phyloP scores from a whole-genome alignment of 2,329 filamentous ascomycete genomes.

The Hortaea sp. region DNA sequence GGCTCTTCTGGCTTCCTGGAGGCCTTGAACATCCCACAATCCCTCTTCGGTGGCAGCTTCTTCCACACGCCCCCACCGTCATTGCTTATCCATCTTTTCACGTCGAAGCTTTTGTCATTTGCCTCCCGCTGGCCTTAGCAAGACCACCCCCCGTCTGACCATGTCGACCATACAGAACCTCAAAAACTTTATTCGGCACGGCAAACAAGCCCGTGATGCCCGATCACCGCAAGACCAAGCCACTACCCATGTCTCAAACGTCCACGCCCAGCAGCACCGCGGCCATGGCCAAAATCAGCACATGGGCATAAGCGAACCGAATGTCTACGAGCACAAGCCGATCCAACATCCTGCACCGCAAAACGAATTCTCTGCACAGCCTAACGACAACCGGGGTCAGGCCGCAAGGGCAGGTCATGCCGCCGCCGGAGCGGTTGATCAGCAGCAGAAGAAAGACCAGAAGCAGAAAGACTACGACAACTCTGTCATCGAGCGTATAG shows the following conservation, averaged over 20 bases:
- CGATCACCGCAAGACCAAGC: slow-evolving; percentile 50
- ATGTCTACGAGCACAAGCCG: slow-evolving; percentile 49
- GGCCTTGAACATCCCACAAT: too few relatives aligned
- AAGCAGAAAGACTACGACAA: slow-evolving; percentile 44
- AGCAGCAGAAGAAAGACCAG: slow-evolving; percentile 45
- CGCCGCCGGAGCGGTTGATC: slow-evolving; percentile 53
- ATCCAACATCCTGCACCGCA: slow-evolving; percentile 39
- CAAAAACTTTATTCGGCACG: slow-evolving; percentile 97
- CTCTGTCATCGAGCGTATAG: slow-evolving; percentile 68
- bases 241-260: slow-evolving; percentile 52
- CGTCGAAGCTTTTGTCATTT: neutral
- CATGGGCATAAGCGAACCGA: slow-evolving; percentile 48
- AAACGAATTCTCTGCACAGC: slow-evolving; percentile 50
- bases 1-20: too few relatives aligned
- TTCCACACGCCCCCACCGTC: neutral
- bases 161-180: slow-evolving; percentile 82
- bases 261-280: slow-evolving; percentile 54
- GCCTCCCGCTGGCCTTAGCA: neutral
- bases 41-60: too few relatives aligned
- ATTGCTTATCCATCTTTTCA: neutral
- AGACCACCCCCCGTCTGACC: slow-evolving; percentile 14
- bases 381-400: slow-evolving; percentile 52
- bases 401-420: slow-evolving; percentile 58
- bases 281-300: slow-evolving; percentile 36
- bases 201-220: slow-evolving; percentile 77